phyloP scores from a whole-genome alignment of 1,284 basidiomycete species.

The Sporisorium iseilematis-ciliati region DNA sequence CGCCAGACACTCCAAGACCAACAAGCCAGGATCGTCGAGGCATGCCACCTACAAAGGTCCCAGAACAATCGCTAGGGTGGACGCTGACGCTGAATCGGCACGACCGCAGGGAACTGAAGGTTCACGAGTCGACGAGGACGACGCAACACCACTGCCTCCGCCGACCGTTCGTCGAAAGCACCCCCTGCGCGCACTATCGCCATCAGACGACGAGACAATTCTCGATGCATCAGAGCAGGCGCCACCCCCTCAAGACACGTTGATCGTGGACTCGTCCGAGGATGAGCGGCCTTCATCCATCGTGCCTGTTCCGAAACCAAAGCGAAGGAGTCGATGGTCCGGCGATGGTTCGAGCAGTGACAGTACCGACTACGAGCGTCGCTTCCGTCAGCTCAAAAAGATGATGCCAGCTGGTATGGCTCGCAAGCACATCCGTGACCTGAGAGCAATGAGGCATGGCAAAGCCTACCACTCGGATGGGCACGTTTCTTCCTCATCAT shows the following conservation, averaged over 20 bases:
- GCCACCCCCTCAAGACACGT: background rate
- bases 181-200: constrained; percentile 19
- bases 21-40: background rate
- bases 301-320: constrained; percentile 2
- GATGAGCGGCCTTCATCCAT: constrained; percentile 27
- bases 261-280: constrained; percentile 36
- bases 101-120: constrained; percentile 2
- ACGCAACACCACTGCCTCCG: constrained; percentile 5
- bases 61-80: constrained; percentile 9
- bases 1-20: constrained; percentile 6
- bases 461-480: constrained; percentile 62
- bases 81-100: background rate
- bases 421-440: constrained; percentile 63
- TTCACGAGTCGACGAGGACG: constrained; percentile 20
- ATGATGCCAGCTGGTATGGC: constrained; percentile 68
- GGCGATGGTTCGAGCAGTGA: constrained; percentile 46
- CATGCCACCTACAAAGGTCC: constrained; percentile 33
- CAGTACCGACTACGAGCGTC: constrained; percentile 63
- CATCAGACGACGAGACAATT: constrained; percentile 16
- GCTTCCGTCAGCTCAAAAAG: constrained; percentile 62
- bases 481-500: constrained; percentile 43
- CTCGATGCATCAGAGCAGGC: too few relatives aligned
- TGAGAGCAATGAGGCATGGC: constrained; percentile 65
- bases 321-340: constrained; percentile 49
- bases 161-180: constrained; percentile 20